Evolutionary conservation across 306 rosid genomes (phyloP).

Genomic region (Quercus rubra): DNA sequence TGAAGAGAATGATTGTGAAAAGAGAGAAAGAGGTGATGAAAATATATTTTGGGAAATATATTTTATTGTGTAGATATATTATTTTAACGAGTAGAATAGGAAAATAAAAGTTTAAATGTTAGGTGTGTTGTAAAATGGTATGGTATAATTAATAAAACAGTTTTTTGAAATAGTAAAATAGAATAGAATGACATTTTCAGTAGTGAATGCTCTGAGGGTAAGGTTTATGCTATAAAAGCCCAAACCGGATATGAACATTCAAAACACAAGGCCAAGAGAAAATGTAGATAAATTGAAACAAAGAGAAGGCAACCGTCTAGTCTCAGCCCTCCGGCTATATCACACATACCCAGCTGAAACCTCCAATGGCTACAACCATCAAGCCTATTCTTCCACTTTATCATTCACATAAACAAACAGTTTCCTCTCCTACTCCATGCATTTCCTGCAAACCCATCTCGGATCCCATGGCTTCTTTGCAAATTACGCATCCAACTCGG

Average conservation of each 20-base stretch:
- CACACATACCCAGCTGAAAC: neutral
- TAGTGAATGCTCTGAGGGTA: too few relatives aligned
- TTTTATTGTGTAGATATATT: too few relatives aligned
- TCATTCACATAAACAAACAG: conserved; percentile 41
- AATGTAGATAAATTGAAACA: conserved; percentile 27
- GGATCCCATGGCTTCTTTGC: conserved; percentile 18
- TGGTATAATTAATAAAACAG: too few relatives aligned
- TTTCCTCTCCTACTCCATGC: conserved; percentile 25
- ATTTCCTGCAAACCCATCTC: conserved; percentile 38
- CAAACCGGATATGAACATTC: conserved; percentile 25
- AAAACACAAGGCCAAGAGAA: conserved; percentile 37
- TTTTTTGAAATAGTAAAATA: too few relatives aligned
- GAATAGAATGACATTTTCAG: too few relatives aligned
- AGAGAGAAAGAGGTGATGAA: too few relatives aligned
- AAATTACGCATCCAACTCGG: conserved; percentile 11
- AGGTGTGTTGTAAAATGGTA: too few relatives aligned
- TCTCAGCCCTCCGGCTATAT: neutral
- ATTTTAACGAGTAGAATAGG: too few relatives aligned
- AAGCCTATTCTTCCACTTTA: conserved; percentile 54
- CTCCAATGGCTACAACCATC: conserved; percentile 44
- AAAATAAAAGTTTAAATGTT: too few relatives aligned
- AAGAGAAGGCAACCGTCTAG: conserved; percentile 33
- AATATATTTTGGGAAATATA: too few relatives aligned
- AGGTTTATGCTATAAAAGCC: neutral
- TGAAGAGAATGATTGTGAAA: too few relatives aligned